These are phyloP conservation scores for Candida awuae DNA, from an alignment of 805 yeast genomes.

Conservation along the genomic window DNA sequence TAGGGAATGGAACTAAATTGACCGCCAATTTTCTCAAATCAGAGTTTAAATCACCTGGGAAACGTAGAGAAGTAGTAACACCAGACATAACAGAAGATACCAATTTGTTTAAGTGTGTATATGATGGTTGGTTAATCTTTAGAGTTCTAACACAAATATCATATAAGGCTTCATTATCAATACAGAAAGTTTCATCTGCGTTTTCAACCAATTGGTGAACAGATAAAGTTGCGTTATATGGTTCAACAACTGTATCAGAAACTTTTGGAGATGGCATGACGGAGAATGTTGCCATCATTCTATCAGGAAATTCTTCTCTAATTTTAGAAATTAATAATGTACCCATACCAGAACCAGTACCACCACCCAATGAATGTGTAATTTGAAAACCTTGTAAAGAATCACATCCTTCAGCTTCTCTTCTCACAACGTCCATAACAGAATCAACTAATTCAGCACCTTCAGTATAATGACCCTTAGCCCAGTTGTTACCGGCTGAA, in stretches of 20 bases:
- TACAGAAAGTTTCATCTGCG: slow-evolving; percentile 90
- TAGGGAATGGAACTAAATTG: slow-evolving; percentile 89
- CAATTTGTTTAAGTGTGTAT: slow-evolving; percentile 69
- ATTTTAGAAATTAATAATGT: slow-evolving; percentile 77
- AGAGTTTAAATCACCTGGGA: slow-evolving; percentile 91
- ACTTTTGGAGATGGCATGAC: slow-evolving; percentile 89
- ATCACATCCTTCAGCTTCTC: slow-evolving; percentile 91
- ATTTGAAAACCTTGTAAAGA: slow-evolving; percentile 93
- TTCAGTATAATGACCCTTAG: slow-evolving; percentile 93
- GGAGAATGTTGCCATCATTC: slow-evolving; percentile 94
- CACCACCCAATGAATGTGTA: slow-evolving; percentile 77
- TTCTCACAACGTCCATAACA: slow-evolving; percentile 81
- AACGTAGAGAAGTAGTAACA: slow-evolving; percentile 87
- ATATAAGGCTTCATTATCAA: slow-evolving; percentile 89
- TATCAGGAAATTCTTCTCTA: slow-evolving; percentile 88
- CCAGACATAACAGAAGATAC: slow-evolving; percentile 93
- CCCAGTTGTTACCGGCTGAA: slow-evolving; percentile 96
- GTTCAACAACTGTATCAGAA: slow-evolving; percentile 91
- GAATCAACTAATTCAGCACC: slow-evolving; percentile 92
- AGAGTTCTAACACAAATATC: slow-evolving; percentile 82
- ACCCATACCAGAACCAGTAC: slow-evolving; percentile 97
- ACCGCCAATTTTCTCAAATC: slow-evolving; percentile 91
- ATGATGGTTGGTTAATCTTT: slow-evolving; percentile 71
- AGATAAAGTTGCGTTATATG: slow-evolving; percentile 87
- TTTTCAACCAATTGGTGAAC: slow-evolving; percentile 86